A percentile compares a stretch with the other conserved stretches of the same genome.
Conservation (phyloP, 2,329 filamentous ascomycete genomes). For the Venturia aucupariae region DNA sequence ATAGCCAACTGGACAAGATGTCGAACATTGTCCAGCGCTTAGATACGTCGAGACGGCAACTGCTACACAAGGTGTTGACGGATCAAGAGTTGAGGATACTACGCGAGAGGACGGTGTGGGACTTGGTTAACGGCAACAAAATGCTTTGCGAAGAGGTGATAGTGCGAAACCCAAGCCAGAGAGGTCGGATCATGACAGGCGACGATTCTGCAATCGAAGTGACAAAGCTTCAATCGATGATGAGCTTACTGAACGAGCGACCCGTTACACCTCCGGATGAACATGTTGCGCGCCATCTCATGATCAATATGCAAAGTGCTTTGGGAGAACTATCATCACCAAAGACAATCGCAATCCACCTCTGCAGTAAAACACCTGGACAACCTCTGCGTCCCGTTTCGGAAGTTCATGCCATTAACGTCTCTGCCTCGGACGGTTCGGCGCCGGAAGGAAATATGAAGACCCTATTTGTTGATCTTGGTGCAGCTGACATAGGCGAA, state of each 20-base stretch:
- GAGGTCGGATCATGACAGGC: constrained; percentile 77
- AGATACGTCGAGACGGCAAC: constrained; percentile 76
- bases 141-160: constrained; percentile 89
- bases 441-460: constrained; percentile 60
- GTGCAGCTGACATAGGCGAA: constrained; percentile 62
- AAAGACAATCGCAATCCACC: constrained; percentile 65
- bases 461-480: constrained; percentile 82
- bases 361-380: constrained; percentile 62
- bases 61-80: constrained; percentile 90
- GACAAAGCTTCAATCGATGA: constrained; percentile 84
- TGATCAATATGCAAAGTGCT: constrained; percentile 77
- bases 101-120: constrained; percentile 89
- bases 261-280: constrained; percentile 60
- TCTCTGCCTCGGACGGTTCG: constrained; percentile 63
- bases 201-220: constrained; percentile 90
- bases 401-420: constrained; percentile 71
- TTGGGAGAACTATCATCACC: constrained; percentile 67
- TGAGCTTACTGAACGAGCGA: constrained; percentile 85
- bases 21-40: constrained; percentile 72
- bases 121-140: constrained; percentile 88
- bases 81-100: constrained; percentile 70
- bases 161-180: constrained; percentile 75
- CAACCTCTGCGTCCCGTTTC: constrained; percentile 60
- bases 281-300: constrained; percentile 67
- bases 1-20: constrained; percentile 70